A percentile compares a stretch with the other conserved stretches of the same genome.
These are phyloP conservation scores for rapeseed (Brassica napus) DNA, from an alignment of 345 rosid species.

Conservation along the genomic window Da-Ae NC_063448.1:44102001-44102500, in stretches of 20 bases:
- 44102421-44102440: conserved; percentile 20
- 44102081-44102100: too few relatives aligned
- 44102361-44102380: conserved; percentile 15
- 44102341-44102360: conserved; percentile 7
- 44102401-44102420: conserved; percentile 37
- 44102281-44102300: not conserved
- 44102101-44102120: too few relatives aligned
- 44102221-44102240: not conserved
- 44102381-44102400: conserved; percentile 25
- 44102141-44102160: not conserved
- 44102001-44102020: too few relatives aligned
- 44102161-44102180: not conserved
- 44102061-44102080: too few relatives aligned
- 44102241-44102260: not conserved
- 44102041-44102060: too few relatives aligned
- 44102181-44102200: not conserved
- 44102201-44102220: not conserved
- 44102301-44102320: not conserved
- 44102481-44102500: conserved; percentile 22
- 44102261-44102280: not conserved
- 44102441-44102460: conserved; percentile 32
- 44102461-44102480: conserved; percentile 7
- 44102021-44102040: too few relatives aligned
- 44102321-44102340: not conserved
- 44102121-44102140: not conserved